Conservation (phyloP, 768 basidiomycete genomes). For the Boletus edulis region DNA sequence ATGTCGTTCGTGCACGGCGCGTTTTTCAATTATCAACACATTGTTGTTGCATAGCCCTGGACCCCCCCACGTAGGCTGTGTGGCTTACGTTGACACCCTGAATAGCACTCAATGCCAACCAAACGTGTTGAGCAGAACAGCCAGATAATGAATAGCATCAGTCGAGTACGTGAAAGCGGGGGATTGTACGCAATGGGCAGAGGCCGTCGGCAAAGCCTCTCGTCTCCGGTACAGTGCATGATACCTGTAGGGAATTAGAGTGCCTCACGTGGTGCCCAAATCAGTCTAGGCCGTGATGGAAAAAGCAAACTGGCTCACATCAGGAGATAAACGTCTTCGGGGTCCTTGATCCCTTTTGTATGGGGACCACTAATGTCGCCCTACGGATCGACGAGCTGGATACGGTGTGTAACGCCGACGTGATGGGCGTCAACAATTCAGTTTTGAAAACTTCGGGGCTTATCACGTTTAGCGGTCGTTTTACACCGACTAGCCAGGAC, state of each 20-base stretch:
- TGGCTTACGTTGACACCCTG: constrained; percentile 29
- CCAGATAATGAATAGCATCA: constrained; percentile 16
- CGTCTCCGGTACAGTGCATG: constrained; percentile 17
- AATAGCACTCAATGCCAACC: constrained; percentile 19
- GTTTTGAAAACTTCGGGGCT: constrained; percentile 1
- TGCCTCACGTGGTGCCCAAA: constrained; percentile 20
- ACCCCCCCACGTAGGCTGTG: constrained; percentile 24
- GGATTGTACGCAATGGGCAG: constrained; percentile 14
- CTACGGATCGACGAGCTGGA: constrained; percentile 17
- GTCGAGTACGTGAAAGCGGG: constrained; percentile 26
- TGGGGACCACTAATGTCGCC: neutral
- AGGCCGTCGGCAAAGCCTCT: constrained; percentile 22
- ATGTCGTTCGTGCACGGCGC: constrained; percentile 8
- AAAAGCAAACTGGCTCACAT: constrained; percentile 23
- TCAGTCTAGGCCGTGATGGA: neutral
- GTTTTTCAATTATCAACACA: constrained; percentile 15
- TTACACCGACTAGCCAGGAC: neutral
- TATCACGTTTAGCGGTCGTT: constrained; percentile 6
- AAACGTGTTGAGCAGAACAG: constrained; percentile 21
- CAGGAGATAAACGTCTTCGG: constrained; percentile 13
- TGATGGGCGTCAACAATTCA: constrained; percentile 20
- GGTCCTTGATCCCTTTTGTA: constrained; percentile 18
- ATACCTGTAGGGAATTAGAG: neutral
- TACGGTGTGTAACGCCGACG: constrained; percentile 12
- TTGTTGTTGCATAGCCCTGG: constrained; percentile 14